A percentile compares a stretch with the other conserved stretches of the same genome.
Evolutionary conservation across 1,284 basidiomycete genomes (phyloP).

Genomic region (Tilletiopsis washingtonensis): DNA sequence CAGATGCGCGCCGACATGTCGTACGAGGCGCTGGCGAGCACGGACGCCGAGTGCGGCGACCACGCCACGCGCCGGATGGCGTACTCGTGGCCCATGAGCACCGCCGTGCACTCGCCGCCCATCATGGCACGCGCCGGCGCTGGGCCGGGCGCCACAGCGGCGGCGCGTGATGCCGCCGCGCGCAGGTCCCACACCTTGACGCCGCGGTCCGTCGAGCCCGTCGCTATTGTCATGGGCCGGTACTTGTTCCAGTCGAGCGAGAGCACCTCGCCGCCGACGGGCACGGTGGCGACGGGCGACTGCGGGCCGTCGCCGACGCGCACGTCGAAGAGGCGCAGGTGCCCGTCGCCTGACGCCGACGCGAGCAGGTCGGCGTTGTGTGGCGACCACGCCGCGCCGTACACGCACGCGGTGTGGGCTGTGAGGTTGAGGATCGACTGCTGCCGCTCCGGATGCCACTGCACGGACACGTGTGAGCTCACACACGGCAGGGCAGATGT

Average conservation of each 20-base stretch:
- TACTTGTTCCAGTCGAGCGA: constrained; percentile 91
- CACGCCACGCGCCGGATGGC: constrained; percentile 52
- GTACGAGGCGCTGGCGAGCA: constrained; percentile 78
- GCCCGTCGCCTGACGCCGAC: constrained; percentile 68
- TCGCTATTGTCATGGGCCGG: constrained; percentile 66
- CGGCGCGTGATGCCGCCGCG: constrained; percentile 2
- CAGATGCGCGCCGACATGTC: constrained; percentile 93
- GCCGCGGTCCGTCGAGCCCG: constrained; percentile 69
- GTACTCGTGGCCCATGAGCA: constrained; percentile 50
- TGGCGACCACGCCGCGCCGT: constrained; percentile 82
- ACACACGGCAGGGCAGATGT: background rate
- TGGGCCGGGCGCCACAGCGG: constrained; percentile 6
- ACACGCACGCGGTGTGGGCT: constrained; percentile 75
- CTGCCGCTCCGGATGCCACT: constrained; percentile 72
- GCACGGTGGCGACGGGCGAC: constrained; percentile 13
- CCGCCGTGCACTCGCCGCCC: constrained; percentile 15
- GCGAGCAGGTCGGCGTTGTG: constrained; percentile 73
- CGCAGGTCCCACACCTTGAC: constrained; percentile 70
- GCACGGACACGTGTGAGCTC: background rate
- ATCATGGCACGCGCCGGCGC: constrained; percentile 1
- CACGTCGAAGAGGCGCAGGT: constrained; percentile 36
- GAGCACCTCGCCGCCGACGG: constrained; percentile 51
- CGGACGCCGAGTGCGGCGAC: constrained; percentile 59
- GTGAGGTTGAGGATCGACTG: constrained; percentile 71
- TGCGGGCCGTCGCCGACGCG: constrained; percentile 10